phyloP scores from a whole-genome alignment of 1,284 basidiomycete species.

The Cutaneotrichosporon sp. region DNA sequence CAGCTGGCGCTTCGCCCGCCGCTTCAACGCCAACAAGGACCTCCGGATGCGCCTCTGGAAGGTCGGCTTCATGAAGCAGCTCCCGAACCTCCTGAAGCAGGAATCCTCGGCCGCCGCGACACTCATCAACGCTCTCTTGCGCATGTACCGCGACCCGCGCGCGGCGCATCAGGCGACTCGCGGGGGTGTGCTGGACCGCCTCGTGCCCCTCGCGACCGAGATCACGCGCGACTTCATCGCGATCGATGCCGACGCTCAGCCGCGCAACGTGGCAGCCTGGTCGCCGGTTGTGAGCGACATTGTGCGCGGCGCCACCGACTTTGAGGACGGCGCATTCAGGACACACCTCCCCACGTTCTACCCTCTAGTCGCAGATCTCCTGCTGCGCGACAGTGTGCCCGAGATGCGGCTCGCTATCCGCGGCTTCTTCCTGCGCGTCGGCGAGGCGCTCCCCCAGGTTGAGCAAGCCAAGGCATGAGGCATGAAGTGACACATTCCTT shows the following conservation, averaged over 20 bases:
- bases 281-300: conserved; percentile 95
- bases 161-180: conserved; percentile 77
- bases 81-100: conserved; percentile 96
- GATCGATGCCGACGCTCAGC: conserved; percentile 84
- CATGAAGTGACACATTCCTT: background rate
- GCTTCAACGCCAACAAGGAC: conserved; percentile 98
- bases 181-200: conserved; percentile 77
- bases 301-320: conserved; percentile 80
- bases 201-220: conserved; percentile 90
- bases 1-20: conserved; percentile 93
- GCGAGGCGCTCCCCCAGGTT: conserved; percentile 16
- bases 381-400: conserved; percentile 72
- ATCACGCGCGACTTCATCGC: conserved; percentile 89
- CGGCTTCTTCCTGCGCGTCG: conserved; percentile 64
- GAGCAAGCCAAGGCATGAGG: background rate
- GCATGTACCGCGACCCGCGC: conserved; percentile 93
- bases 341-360: conserved; percentile 82
- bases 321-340: conserved; percentile 86
- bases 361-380: conserved; percentile 75
- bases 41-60: conserved; percentile 96
- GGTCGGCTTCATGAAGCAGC: conserved; percentile 99
- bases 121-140: conserved; percentile 83
- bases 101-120: conserved; percentile 97
- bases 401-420: conserved; percentile 76
- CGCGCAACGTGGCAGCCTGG: conserved; percentile 95